These are phyloP conservation scores for Coccomyxa sp. DNA, from an alignment of 139 green algal species.

Conservation along the genomic window DNA sequence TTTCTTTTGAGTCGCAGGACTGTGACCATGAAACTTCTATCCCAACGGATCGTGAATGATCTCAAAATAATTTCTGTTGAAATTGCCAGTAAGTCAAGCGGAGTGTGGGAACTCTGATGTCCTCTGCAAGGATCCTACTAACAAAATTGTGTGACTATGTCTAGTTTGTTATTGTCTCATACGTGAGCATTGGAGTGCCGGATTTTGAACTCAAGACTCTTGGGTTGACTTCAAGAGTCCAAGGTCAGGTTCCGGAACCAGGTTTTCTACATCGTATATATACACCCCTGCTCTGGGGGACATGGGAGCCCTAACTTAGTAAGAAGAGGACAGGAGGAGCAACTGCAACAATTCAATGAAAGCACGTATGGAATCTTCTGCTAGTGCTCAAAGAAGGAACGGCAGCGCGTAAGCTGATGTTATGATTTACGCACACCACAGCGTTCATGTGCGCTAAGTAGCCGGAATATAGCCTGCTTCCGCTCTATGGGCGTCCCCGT, in stretches of 20 bases:
- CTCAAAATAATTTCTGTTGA: neutral
- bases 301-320: too few relatives aligned
- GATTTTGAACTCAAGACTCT: neutral
- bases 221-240: too few relatives aligned
- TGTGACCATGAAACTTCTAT: neutral
- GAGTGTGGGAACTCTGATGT: neutral
- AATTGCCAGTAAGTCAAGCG: neutral
- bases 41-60: neutral
- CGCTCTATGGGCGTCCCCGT: slow-evolving; percentile 31
- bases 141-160: neutral
- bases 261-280: too few relatives aligned
- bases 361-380: too few relatives aligned
- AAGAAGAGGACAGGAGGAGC: too few relatives aligned
- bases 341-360: too few relatives aligned
- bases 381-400: too few relatives aligned
- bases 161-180: neutral
- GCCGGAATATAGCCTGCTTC: neutral
- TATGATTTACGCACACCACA: neutral
- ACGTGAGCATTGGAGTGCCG: neutral
- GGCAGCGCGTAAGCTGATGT: too few relatives aligned
- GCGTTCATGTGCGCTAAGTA: neutral
- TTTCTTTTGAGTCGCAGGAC: neutral
- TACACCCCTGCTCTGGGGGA: too few relatives aligned
- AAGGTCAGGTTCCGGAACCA: too few relatives aligned
- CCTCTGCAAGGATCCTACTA: neutral